Base-by-base conservation (phyloP, 1,139 yeast species). In the Sugiyamaella xylanicola region DNA sequence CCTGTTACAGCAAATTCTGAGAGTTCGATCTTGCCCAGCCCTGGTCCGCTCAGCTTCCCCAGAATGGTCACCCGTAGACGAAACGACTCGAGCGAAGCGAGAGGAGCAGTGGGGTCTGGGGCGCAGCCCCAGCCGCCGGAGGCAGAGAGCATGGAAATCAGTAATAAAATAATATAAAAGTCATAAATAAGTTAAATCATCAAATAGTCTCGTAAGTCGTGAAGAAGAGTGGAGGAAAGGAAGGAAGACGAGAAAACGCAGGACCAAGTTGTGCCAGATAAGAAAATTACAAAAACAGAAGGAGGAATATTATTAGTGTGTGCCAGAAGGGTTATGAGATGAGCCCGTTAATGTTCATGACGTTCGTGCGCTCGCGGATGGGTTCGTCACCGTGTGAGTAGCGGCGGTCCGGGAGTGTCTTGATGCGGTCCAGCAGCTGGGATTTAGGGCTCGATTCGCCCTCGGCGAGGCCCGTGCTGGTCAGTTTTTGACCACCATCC, bases 401-500 rank as follows among this genome's bases (percentile, higher is more conserved):
- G 42, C 44, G 54, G 5, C 52, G 46, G 15, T 48, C 52, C 8
- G 47, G 59, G 13, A 56, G 55, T 32, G 59, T 50, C 42, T 46
- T 25, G 16, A 21, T 15, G 2, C 16, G 36, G 3, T 32, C 36
- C 11, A 21, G 21, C 13, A 40, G 9, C 16, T 16, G 35, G 2
- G 40, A 35, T 17, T 40, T 32, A 8, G 51, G 51, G 25, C 51
- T 48, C 3, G 51, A 25, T 1, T n/a, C 43, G 16, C 44, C 51
- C 16, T 22, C 17, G 8, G 44, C 51, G 8, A 48, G 25, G 5
- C 51, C 51, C 7, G 52, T 40, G 21, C 40, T 40, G 39, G 46
- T 48, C 19, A 73, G 67, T 40, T 61, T 57, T 42, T 66, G 62
- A 32, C 63, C 64, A 27, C 77, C 77, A 48, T 74, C 77, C 77